Base-by-base conservation (phyloP, 352 stramenopile genomes). In the Globisporangium recalcitrans region DNA sequence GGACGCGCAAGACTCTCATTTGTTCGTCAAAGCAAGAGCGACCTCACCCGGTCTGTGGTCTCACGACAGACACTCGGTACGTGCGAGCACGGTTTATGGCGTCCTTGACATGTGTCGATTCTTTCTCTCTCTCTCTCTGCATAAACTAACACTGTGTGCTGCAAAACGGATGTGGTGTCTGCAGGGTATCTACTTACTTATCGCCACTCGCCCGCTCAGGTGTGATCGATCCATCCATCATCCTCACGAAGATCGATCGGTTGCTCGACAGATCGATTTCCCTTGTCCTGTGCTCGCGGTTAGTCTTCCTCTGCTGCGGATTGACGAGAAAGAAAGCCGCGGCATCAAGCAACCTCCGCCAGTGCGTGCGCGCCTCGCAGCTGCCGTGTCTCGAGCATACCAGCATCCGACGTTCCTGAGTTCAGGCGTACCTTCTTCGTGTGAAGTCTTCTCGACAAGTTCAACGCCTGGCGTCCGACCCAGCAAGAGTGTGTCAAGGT, bases 21-120 rank as follows among this genome's bases (percentile, higher is more conserved):
- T 36, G 48, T 54, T 54, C 48, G 48, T 26, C 48, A 54, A 34
- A 54, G 48, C 48, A 54, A 54, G 36, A 36, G 48, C 48, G 48
- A 38, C 48, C 26, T 36, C 48, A 24, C 24, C 48, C 26, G 24
- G 48, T 54, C 48, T 36, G 48, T 38, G 26, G 26, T 54, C 48
- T 54, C 26, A 54, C 48, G 48, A 54, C 14, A 49, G 44, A 14
- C 44, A 36, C 48, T 36, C 48, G 48, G 48, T 54, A 36, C 48
- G 48, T 5, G 10, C 22, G 21, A 10, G 4, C 21, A 11, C 11
- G 46, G 46, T 52, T 26, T 4, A 16, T 14, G 46, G 46, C 4
- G 10, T 10, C n/a, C 46, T 9, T 29, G 34, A n/a, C 47, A 4
- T 11, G 24, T 21, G 26, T 14, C 26, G 8, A 26, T 54, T 1